Evolutionary conservation across 139 green algal genomes (phyloP), one percentile per base, ranked within the genome.

Genomic region (Tetradesmus lagerheimii): DNA sequence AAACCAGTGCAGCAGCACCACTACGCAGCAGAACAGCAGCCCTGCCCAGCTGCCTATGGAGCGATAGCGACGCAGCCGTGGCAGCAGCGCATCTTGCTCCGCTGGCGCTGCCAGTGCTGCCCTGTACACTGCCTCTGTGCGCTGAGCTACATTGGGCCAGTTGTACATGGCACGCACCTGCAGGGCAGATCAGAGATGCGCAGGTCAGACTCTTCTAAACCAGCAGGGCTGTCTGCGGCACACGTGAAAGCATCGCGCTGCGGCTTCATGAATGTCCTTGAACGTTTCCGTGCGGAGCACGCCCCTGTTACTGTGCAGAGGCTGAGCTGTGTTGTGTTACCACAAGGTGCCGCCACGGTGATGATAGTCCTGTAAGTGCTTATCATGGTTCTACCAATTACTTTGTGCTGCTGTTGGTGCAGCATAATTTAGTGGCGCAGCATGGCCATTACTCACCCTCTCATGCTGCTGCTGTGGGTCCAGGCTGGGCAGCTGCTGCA

Each of bases 101-200:
- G 77, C 27, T 25, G 37, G 35, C 20, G 67, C 38, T 25, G 82
- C 3, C 47, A 93, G 41, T 1, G 89, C 93, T 11, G 31, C 39
- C 57, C 94, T 84, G 90, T 99, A 99, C 43, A 98, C 97, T 1
- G 31, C 35, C 77, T 97, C 94, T 34, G 96, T 98, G 23, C 97
- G 93, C 67, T 82, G 47, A 1, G 98, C 97, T 18, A 99, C 95
- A 80, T 96, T 91, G 6, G 89, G 91, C 97, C 97, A 99, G 92
- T 92, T 96, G 94, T 99, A 99, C 95, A 99, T 98, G 8, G 83
- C 79, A 0, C 71, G 43, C 25, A 98, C 94, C 93, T 96, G 92
- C 38, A 39, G 14, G n/a, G 18, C 31, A 12, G 11, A n/a, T n/a
- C n/a, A n/a, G n/a, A n/a, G n/a, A n/a, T n/a, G n/a, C n/a, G n/a